Evolutionary conservation across 2,329 filamentous ascomycete genomes (phyloP), one percentile per base, ranked within the genome.

Genomic region (Cercospora zeae-maydis): DNA sequence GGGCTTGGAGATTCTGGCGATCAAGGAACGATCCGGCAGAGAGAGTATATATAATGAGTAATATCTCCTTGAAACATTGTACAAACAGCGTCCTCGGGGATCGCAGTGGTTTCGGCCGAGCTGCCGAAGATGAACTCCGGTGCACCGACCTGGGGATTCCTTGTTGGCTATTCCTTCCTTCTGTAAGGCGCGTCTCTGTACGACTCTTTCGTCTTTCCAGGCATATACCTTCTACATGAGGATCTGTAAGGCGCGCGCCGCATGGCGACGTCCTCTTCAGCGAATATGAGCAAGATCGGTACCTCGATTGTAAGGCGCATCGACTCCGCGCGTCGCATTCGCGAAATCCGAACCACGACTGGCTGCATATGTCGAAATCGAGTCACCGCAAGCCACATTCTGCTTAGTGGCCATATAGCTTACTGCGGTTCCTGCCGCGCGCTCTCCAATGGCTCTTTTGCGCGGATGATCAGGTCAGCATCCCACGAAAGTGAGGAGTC

Each of bases 21-120:
- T 27, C 21, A 30, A n/a, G 42, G 19, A 49, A 27, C 21, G 42
- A 21, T 49, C 14, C 49, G 51, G 49, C 51, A 39, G 45, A 52
- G 47, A 49, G 30, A 52, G 45, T 51, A 52, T 59, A 62, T 58
- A 59, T 60, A 60, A 63, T 63, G 57, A 63, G 51, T 63, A 63
- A 63, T 63, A 59, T 59, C 31, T 59, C 45, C 49, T 34, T 53
- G 42, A 49, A 24, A 49, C 14, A 7, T 34, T 33, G 30, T 6
- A 53, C 7, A 27, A 21, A 8, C 16, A 3, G 14, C 9, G 27
- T 53, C 27, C 16, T 31, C 16, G 16, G 49, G 30, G 8, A 33
- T 21, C 2, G 27, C 14, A 14, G 1, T 13, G 31, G 49, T 11
- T 31, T 53, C 31, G 30, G 27, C 27, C 49, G 27, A 31, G 27